Evolutionary conservation across 192 early-diverging fungal species (phyloP), one percentile per base, ranked within the genome.

Genomic region (Diversispora epigaea): DNA sequence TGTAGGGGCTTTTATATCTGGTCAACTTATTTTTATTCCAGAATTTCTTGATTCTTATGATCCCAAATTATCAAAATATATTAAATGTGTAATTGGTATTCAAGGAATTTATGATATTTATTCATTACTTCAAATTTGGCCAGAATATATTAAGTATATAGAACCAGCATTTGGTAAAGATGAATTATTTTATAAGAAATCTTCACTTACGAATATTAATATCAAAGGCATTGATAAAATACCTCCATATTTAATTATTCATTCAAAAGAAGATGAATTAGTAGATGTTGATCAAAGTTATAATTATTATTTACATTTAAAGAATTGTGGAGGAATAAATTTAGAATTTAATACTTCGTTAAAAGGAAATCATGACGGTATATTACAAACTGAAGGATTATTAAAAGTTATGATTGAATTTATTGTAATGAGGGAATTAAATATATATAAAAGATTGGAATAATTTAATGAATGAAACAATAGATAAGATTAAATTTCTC

Each of bases 51-150:
- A 68, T 21, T 69, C 72, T 10, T 58, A 70, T 6, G 71, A 79
- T 47, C n/a, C 71, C 4, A 62, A 73, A 4, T 47, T 80, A 32
- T 43, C 73, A 47, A n/a, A 61, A 0, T 69, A 74, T 7, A 82
- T 93, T 25, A 25, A 72, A 5, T 92, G 93, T 39, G 85, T 92
- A 1, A 43, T 94, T 21, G 93, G 93, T 2, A 84, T 93, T 0
- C 89, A 93, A 75, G 95, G 94, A 1, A 93, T 97, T 76, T 97
- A 95, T 82, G 87, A 95, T 63, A 84, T 95, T 25, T 87, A 87
- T 14, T 71, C 73, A 1, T 78, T 97, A 40, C 65, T 94, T 12
- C 71, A 78, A 22, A 80, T 70, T 11, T 92, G 87, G 68, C 92
- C 93, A 4, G 66, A 67, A 8, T 96, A 96, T 76, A 52, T 74